Evolutionary conservation across 23 red algal species (phyloP).

Genomic region (Rhodosorus marinus): DNA sequence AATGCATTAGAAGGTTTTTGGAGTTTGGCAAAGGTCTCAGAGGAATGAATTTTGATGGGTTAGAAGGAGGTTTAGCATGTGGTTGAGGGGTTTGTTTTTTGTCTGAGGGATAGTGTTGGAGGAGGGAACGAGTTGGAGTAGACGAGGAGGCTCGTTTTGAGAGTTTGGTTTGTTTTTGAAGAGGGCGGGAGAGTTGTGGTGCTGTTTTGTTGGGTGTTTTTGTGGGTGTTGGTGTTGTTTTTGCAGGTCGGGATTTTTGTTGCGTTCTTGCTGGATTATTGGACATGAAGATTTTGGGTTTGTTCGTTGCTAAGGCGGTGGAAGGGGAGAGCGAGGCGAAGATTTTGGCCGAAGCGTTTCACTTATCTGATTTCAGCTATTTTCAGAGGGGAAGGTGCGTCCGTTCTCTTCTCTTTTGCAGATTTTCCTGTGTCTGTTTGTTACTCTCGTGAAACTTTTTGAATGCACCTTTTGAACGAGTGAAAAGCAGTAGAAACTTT

Average conservation of each 20-base stretch:
- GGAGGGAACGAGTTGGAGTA: background rate
- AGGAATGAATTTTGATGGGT: too few relatives aligned
- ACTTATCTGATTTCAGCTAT: slow-evolving; percentile 77
- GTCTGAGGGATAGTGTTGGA: background rate
- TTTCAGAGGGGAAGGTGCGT: slow-evolving; percentile 82
- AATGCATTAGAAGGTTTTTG: too few relatives aligned
- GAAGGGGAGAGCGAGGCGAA: slow-evolving; percentile 32
- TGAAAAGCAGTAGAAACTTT: too few relatives aligned
- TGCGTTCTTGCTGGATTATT: background rate
- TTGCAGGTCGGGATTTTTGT: background rate
- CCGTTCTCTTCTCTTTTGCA: too few relatives aligned
- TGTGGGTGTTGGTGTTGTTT: background rate
- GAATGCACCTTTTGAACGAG: too few relatives aligned
- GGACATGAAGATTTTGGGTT: slow-evolving; percentile 63
- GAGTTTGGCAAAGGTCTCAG: too few relatives aligned
- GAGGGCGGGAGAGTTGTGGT: background rate
- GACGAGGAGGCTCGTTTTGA: background rate
- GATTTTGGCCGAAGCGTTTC: slow-evolving; percentile 47
- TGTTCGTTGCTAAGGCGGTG: slow-evolving; percentile 45
- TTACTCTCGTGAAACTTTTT: too few relatives aligned
- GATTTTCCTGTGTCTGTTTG: too few relatives aligned
- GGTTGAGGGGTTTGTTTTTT: too few relatives aligned
- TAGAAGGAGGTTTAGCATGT: too few relatives aligned
- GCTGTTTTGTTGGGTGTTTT: background rate
- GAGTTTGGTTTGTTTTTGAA: background rate